Base-by-base conservation (phyloP, 2,329 filamentous ascomycete genomes). In the Aspergillus flavus region DNA sequence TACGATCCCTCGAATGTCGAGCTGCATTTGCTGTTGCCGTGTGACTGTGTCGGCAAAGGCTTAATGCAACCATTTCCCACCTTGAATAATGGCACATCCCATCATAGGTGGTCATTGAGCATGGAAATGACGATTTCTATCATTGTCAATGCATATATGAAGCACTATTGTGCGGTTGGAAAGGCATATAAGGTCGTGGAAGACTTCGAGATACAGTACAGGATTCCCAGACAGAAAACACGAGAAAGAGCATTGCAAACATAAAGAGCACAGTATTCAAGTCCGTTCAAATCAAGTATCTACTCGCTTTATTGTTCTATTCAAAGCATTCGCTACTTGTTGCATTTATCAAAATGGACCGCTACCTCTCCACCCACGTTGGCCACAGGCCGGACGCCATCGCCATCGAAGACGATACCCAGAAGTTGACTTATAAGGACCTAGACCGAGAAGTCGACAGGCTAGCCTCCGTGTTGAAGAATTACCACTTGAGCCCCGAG, bases 361-460 rank as follows among this genome's bases (percentile, higher is more conserved):
- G 7, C 32, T 55, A 55, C n/a, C 52, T 55, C 7, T 55, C 52
- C 21, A 26, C 14, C 19, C n/a, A 55, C 4, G 52, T 21, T 26
- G 39, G 52, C 23, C 32, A 55, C 9, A 36, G 21, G 10, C 52
- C 52, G 9, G 14, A 26, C 32, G 21, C 26, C 5, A 30, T 57
- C 16, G 61, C 61, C 43, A 52, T 63, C 21, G 57, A 63, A 32
- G 43, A 61, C n/a, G 45, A 41, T 16, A 6, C 6, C 6, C 45
- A 52, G 19, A 26, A 34, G 3, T 56, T 59, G 61, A 57, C 57
- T 3, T 63, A 63, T 28, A 26, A 39, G 14, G 57, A 61, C n/a
- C 52, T 63, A 11, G 43, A 57, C 9, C 32, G 34, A 50, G 58
- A 53, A 28, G 61, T 60, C 12, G 41, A 57, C 7, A 54, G 16